Evolutionary conservation across 345 rosid genomes (phyloP).

Genomic region (Arabidopsis arenosa): DNA sequence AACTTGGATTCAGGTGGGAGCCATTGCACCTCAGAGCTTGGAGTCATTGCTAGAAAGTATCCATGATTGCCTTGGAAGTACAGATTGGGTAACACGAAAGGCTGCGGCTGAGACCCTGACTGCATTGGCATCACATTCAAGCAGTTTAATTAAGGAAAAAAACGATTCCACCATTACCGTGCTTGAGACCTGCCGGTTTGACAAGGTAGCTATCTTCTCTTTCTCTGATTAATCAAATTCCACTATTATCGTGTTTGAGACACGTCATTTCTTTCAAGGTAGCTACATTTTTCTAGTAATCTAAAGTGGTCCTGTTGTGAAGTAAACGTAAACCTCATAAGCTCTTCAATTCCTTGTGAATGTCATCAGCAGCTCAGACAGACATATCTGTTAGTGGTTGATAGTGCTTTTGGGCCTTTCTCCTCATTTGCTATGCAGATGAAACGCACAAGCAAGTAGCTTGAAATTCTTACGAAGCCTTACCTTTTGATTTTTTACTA

Average conservation of each 20-base stretch:
- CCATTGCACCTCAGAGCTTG: conserved; percentile 84
- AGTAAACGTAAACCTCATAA: conserved; percentile 16
- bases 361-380: conserved; percentile 13
- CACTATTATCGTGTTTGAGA: not conserved
- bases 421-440: conserved; percentile 17
- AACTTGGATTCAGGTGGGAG: conserved; percentile 72
- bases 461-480: not conserved
- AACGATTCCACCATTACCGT: conserved; percentile 66
- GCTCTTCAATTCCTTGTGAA: conserved; percentile 7
- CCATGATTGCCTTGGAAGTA: conserved; percentile 86
- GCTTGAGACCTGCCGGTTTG: conserved; percentile 91
- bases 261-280: not conserved
- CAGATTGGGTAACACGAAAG: conserved; percentile 98
- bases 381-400: conserved; percentile 20
- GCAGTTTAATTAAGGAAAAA: conserved; percentile 65
- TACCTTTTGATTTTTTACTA: not conserved
- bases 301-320: conserved; percentile 20
- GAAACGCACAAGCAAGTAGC: conserved; percentile 8
- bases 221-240: conserved; percentile 15
- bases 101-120: conserved; percentile 91
- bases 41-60: conserved; percentile 80
- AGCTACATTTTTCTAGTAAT: conserved; percentile 9
- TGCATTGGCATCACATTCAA: conserved; percentile 83
- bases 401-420: conserved; percentile 11
- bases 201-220: conserved; percentile 65